Base-by-base conservation (phyloP, 345 rosid species). In the Brassica cretica region DNA sequence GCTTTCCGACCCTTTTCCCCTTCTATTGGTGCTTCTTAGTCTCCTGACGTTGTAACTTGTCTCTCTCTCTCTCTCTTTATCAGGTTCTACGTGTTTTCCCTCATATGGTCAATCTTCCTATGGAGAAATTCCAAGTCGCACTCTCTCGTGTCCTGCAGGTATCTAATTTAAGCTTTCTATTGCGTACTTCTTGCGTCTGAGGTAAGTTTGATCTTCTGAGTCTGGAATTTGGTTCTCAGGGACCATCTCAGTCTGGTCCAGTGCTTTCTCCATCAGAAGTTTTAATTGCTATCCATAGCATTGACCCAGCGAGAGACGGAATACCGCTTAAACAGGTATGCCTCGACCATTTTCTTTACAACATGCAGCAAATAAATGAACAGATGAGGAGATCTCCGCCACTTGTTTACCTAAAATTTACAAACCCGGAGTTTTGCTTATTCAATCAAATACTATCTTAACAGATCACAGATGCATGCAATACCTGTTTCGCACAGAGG, bases 391-490 rank as follows among this genome's bases (percentile, higher is more conserved):
- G 59, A 59, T 62, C 9, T 62, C 21, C 16, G 10, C 74, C 30
- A 49, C 59, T 55, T 55, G 25, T 65, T 71, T 8, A 37, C n/a
- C 66, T 21, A 8, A 37, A n/a, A 68, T 76, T 60, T 63, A 59
- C 68, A 53, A 64, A 56, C 70, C 70, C 64, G 15, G 58, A 32
- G 51, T 41, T 55, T 64, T 46, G 63, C 19, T 51, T 76, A 62
- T 60, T 41, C 74, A 73, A 15, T 41, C 74, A 71, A 56, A 67
- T 11, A 72, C 71, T 65, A 73, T 69, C 69, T 73, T 25, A 44
- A 72, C 73, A 95, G 99, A 84, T 95, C 70, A 95, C 91, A 37
- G 99, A 93, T 84, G 98, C 98, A 73, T 95, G 98, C 74, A 95
- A 91, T 80, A 85, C 91, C 74, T 95, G 98, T 82, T 95, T 93